Evolutionary conservation across 345 rosid species (phyloP), one percentile per base, ranked within the genome.

Genomic region (Corymbia maculata): DNA sequence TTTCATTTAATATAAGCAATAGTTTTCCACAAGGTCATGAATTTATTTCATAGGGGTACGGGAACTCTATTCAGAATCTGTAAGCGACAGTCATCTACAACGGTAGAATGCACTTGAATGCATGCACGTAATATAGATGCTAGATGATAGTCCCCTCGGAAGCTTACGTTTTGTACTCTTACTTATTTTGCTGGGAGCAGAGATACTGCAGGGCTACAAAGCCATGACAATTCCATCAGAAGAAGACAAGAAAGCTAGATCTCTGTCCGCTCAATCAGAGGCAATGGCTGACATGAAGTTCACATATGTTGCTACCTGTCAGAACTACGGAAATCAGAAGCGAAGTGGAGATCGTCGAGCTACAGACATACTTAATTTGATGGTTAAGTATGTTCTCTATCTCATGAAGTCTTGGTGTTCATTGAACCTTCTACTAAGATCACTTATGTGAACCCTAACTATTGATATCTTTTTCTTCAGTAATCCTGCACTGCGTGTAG

Each of bases 261-360:
- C 99, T 87, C 75, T 95, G n/a, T 92, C 91, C 89, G 94, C 99
- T 90, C 96, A 92, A 88, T 91, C 95, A 88, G 99, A 98, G 92
- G 99, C 99, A 79, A 91, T 97, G 89, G 99, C 99, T 88, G 99
- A 97, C 92, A 93, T 98, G 94, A 97, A 98, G 93, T 98, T 98
- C 91, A 96, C 97, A 52, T 98, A 94, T 79, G 98, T 97, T 88
- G 99, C 99, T 86, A 98, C 99, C 88, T 98, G 99, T 90, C 99
- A 98, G 92, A 96, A 91, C 89, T 97, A 96, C 82, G 99, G 99
- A 88, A 96, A 95, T 91, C 97, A 95, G 92, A 98, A 98, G 94
- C 92, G 97, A 86, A 95, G 92, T 91, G 97, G 99, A 87, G 99
- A 98, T 93, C 95, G 98, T 9, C 95, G 94, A 91, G 99, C 99